phyloP scores from a whole-genome alignment of 306 rosid genomes.

The Castanea mollissima region DNA sequence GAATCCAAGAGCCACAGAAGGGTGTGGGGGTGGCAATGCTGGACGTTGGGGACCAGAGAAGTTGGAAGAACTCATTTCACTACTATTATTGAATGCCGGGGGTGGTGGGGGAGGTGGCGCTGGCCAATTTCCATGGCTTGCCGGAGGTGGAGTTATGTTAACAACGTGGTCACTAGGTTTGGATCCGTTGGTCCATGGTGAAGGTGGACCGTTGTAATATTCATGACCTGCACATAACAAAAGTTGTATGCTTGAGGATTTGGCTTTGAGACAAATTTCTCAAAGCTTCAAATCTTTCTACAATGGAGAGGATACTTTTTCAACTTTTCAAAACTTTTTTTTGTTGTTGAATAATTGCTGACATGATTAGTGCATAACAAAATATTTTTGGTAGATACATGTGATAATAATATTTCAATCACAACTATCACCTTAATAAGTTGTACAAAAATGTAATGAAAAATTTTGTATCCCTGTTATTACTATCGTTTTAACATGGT shows the following conservation, averaged over 20 bases:
- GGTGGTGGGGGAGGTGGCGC: slow-evolving; percentile 12
- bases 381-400: no score
- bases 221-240: slow-evolving; percentile 5
- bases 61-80: slow-evolving; percentile 52
- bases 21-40: slow-evolving; percentile 68
- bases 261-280: no score
- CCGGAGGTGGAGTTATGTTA: slow-evolving; percentile 32
- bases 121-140: slow-evolving; percentile 32
- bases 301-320: no score
- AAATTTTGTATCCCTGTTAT: no score
- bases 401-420: no score
- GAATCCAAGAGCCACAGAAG: slow-evolving; percentile 66
- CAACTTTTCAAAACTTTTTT: no score
- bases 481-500: no score
- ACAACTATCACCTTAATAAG: no score
- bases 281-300: no score
- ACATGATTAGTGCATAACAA: no score
- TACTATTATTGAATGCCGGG: neutral
- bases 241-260: neutral
- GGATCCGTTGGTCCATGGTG: slow-evolving; percentile 9
- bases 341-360: no score
- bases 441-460: no score
- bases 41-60: slow-evolving; percentile 59
- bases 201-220: neutral
- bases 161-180: slow-evolving; percentile 23